These are phyloP conservation scores for Claviceps paspali DNA, from an alignment of 2,329 filamentous ascomycete genomes.

Conservation along the genomic window DNA sequence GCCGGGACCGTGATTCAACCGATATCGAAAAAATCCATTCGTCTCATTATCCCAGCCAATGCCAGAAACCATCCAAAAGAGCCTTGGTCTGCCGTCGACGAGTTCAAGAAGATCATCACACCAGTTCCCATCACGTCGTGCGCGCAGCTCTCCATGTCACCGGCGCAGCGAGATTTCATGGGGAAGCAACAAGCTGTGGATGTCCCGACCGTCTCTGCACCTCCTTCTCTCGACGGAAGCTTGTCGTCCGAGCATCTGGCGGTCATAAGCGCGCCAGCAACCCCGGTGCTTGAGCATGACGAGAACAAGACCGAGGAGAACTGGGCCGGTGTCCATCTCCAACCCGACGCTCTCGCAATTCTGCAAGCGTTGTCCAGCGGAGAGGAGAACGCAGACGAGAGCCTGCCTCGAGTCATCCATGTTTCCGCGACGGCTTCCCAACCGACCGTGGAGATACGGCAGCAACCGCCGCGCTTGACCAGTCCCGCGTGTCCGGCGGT, in stretches of 20 bases:
- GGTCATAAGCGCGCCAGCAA: slow-evolving; percentile 67
- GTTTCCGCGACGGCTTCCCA: slow-evolving; percentile 18
- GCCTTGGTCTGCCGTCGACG: slow-evolving; percentile 28
- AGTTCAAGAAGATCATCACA: slow-evolving; percentile 35
- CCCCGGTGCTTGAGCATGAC: slow-evolving; percentile 52
- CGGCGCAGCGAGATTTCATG: slow-evolving; percentile 58
- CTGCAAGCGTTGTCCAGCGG: slow-evolving; percentile 55
- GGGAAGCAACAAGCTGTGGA: slow-evolving; percentile 44
- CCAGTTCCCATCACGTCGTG: slow-evolving; percentile 50
- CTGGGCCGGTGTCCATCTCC: slow-evolving; percentile 62
- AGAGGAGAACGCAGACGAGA: slow-evolving; percentile 39
- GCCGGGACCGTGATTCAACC: slow-evolving; percentile 21
- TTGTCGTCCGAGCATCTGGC: slow-evolving; percentile 78
- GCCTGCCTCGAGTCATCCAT: slow-evolving; percentile 28
- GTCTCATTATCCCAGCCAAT: slow-evolving; percentile 36
- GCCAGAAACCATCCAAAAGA: slow-evolving; percentile 19
- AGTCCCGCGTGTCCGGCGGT: slow-evolving; percentile 14
- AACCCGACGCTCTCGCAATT: slow-evolving; percentile 66
- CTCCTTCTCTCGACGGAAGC: slow-evolving; percentile 82
- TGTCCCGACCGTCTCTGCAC: slow-evolving; percentile 60
- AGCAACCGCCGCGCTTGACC: slow-evolving; percentile 35
- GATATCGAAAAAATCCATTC: slow-evolving; percentile 22
- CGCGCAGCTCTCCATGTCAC: slow-evolving; percentile 58
- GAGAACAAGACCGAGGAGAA: slow-evolving; percentile 40
- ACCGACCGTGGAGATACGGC: slow-evolving; percentile 28